phyloP scores from a whole-genome alignment of 495 filamentous ascomycete genomes.

The Penicillium silybi region DNA sequence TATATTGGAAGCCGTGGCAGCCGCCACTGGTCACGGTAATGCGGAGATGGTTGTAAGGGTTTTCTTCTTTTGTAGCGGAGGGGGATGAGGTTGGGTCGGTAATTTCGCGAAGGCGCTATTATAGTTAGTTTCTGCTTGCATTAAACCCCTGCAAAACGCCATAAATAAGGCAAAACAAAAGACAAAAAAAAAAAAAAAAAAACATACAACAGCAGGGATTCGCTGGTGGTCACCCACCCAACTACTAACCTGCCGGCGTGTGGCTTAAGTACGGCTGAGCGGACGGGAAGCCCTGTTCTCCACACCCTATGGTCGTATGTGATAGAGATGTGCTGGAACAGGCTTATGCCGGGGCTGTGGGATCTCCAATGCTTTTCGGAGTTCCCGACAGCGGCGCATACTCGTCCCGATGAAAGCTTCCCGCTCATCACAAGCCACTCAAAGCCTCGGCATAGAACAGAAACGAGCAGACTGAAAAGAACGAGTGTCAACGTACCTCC shows the following conservation, averaged over 20 bases:
- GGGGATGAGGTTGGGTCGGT: constrained; percentile 42
- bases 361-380: not conserved
- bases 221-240: constrained; percentile 50
- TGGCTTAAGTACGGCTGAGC: constrained; percentile 50
- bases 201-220: constrained; percentile 50
- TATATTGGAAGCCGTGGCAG: constrained; percentile 97
- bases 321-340: constrained; percentile 1
- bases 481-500: constrained; percentile 51
- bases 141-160: not conserved
- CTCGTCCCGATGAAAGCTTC: not conserved
- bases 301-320: constrained; percentile 51
- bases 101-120: constrained; percentile 63
- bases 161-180: constrained; percentile 28
- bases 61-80: constrained; percentile 58
- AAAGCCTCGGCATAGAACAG: not conserved
- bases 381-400: not conserved
- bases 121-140: constrained; percentile 15
- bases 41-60: constrained; percentile 79
- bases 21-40: constrained; percentile 89
- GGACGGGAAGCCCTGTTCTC: constrained; percentile 49
- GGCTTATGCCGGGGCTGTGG: constrained; percentile 8
- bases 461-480: constrained; percentile 1
- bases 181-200: constrained; percentile 23
- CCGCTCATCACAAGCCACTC: not conserved
- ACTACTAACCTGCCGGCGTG: constrained; percentile 49